A percentile compares a stretch with the other conserved stretches of the same genome.
Conservation (phyloP, 108 stramenopile genomes). For the Skeletonema menzelii region DNA sequence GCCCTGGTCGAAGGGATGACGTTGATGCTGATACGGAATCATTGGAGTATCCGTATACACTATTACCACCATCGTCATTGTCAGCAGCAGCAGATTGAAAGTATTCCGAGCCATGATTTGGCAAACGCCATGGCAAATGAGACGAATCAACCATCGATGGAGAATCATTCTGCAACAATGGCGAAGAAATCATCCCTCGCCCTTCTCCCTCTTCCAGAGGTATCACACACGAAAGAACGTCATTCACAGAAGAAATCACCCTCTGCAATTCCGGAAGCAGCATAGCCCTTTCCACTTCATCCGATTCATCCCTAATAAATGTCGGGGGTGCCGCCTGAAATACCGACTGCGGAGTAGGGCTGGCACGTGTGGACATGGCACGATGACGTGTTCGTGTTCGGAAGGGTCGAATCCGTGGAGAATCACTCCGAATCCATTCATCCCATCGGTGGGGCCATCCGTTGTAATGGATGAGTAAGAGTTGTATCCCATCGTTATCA, state of each 20-base stretch:
- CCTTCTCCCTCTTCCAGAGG: not conserved
- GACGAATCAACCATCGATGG: slow-evolving; percentile 11
- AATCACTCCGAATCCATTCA: slow-evolving; percentile 93
- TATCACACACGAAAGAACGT: slow-evolving; percentile 29
- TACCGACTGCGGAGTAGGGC: slow-evolving; percentile 70
- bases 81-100: not conserved
- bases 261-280: slow-evolving; percentile 69
- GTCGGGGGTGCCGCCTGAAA: slow-evolving; percentile 73
- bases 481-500: slow-evolving; percentile 71
- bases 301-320: slow-evolving; percentile 54
- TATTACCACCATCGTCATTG: not conserved
- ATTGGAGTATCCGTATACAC: not conserved
- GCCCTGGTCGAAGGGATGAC: not conserved
- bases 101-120: not conserved
- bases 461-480: slow-evolving; percentile 94
- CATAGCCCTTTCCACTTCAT: slow-evolving; percentile 59
- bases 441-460: slow-evolving; percentile 99
- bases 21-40: not conserved
- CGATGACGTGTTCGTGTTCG: slow-evolving; percentile 80
- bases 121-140: slow-evolving; percentile 37
- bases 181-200: not conserved
- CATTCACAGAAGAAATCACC: slow-evolving; percentile 54
- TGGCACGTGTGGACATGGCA: slow-evolving; percentile 26
- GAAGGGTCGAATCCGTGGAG: slow-evolving; percentile 86
- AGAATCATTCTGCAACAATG: not conserved